Evolutionary conservation across 2,329 filamentous ascomycete genomes (phyloP).

Genomic region (Aspergillus sp.): DNA sequence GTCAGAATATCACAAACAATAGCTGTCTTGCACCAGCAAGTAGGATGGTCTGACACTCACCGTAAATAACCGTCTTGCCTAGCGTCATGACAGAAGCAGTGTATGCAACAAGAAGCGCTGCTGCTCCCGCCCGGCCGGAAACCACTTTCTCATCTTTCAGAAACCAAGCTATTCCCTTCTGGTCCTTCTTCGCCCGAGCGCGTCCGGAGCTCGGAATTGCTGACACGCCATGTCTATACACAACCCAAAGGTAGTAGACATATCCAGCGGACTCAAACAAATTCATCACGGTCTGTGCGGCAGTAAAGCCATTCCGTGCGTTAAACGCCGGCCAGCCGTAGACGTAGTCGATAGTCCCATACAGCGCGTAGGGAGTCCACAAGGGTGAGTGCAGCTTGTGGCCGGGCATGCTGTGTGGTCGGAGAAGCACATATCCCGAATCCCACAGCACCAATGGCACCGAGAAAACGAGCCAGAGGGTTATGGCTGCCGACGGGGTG

Average conservation of each 20-base stretch:
- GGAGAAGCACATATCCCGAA: conserved; percentile 65
- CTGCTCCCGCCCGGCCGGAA: conserved; percentile 44
- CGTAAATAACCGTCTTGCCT: conserved; percentile 60
- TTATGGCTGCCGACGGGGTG: conserved; percentile 50
- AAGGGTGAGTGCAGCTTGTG: conserved; percentile 63
- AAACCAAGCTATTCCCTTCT: conserved; percentile 34
- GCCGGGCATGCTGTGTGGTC: conserved; percentile 74
- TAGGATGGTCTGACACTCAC: conserved; percentile 35
- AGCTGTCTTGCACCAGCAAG: conserved; percentile 48
- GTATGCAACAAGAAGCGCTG: conserved; percentile 52
- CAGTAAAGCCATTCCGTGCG: conserved; percentile 63
- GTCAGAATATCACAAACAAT: conserved; percentile 51
- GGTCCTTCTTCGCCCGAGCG: conserved; percentile 15
- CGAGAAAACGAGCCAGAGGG: conserved; percentile 66
- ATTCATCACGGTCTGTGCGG: conserved; percentile 64
- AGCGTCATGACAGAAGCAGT: conserved; percentile 55
- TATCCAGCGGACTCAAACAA: conserved; percentile 61
- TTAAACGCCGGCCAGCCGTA: conserved; percentile 71
- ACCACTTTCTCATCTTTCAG: conserved; percentile 45
- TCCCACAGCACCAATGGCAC: conserved; percentile 78
- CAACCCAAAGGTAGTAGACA: conserved; percentile 50
- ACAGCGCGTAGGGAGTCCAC: conserved; percentile 70
- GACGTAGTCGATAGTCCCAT: conserved; percentile 69
- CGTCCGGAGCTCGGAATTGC: conserved; percentile 16
- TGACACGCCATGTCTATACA: conserved; percentile 38